These are phyloP conservation scores for Chrysoporthe deuterocubensis DNA, from an alignment of 2,329 filamentous ascomycete species.

Conservation along the genomic window DNA sequence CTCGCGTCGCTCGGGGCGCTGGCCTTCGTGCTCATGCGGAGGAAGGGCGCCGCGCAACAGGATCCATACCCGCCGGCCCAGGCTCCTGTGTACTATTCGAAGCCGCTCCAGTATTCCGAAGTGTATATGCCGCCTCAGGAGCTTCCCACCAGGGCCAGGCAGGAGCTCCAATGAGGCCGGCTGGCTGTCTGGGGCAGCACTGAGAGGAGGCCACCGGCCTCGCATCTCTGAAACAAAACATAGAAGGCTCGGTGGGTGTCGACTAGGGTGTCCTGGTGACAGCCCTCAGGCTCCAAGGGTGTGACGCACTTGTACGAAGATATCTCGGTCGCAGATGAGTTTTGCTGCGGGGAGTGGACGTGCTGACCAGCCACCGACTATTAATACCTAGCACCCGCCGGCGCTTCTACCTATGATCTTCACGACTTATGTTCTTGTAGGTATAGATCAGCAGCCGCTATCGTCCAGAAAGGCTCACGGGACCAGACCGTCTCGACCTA, in stretches of 20 bases:
- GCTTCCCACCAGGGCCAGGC: neutral
- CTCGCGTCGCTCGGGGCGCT: slow-evolving; percentile 32
- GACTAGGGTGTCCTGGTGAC: neutral
- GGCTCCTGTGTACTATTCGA: neutral
- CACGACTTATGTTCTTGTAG: too few species aligned
- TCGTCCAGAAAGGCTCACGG: too few species aligned
- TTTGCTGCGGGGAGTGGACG: too few species aligned
- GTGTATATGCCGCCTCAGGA: neutral
- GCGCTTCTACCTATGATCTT: too few species aligned
- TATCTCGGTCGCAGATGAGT: too few species aligned
- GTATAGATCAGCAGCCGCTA: too few species aligned
- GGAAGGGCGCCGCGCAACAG: neutral
- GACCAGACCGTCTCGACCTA: too few species aligned
- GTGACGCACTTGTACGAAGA: too few species aligned
- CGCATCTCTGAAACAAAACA: neutral
- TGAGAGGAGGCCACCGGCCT: too few species aligned
- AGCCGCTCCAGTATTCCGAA: neutral
- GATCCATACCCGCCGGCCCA: neutral
- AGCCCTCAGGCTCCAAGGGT: too few species aligned
- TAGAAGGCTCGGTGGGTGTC: neutral
- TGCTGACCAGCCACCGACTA: too few species aligned
- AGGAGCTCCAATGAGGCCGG: slow-evolving; percentile 1
- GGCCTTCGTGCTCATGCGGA: slow-evolving; percentile 22
- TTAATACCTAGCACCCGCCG: too few species aligned
- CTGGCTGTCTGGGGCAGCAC: neutral